phyloP scores from a whole-genome alignment of 768 basidiomycete species.

The Russula olivacea region DNA sequence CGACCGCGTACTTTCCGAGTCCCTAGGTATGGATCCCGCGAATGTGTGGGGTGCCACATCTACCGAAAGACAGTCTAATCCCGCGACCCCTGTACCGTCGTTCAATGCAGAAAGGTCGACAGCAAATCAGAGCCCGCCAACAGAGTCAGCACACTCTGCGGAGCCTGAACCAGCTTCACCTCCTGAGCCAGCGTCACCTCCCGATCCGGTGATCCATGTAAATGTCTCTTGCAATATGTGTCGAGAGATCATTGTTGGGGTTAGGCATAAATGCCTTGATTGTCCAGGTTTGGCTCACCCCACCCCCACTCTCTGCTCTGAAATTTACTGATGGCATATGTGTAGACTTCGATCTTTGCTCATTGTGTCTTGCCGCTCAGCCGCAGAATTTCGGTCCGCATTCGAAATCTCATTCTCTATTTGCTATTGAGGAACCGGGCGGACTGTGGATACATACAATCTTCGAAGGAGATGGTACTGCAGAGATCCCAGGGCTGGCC shows the following conservation, averaged over 20 bases:
- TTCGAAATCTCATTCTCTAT: conserved; percentile 51
- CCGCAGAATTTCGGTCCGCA: conserved; percentile 31
- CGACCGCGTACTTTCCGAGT: conserved; percentile 39
- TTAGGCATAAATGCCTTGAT: conserved; percentile 76
- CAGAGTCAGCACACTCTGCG: not conserved
- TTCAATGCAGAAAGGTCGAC: not conserved
- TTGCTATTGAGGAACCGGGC: conserved; percentile 60
- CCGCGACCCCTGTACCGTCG: not conserved
- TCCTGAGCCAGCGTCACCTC: not conserved
- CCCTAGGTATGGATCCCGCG: conserved; percentile 32
- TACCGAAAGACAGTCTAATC: not conserved
- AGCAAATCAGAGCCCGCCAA: not conserved
- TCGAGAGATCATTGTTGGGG: conserved; percentile 48
- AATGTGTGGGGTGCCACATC: conserved; percentile 9
- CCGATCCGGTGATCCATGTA: conserved; percentile 38
- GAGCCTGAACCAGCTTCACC: not conserved
- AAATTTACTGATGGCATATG: not conserved
- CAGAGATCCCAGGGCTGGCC: not conserved
- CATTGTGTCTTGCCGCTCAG: conserved; percentile 41
- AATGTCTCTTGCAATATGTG: conserved; percentile 67
- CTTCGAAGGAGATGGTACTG: conserved; percentile 38
- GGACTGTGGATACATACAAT: conserved; percentile 61
- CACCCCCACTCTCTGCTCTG: not conserved
- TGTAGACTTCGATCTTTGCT: conserved; percentile 69
- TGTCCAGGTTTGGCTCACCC: conserved; percentile 48